Percentiles rank a stretch among this genome's conserved stretches.
phyloP scores from a whole-genome alignment of 225 moss, liverwort and hornwort genomes.

The Polytrichum formosum region DNA sequence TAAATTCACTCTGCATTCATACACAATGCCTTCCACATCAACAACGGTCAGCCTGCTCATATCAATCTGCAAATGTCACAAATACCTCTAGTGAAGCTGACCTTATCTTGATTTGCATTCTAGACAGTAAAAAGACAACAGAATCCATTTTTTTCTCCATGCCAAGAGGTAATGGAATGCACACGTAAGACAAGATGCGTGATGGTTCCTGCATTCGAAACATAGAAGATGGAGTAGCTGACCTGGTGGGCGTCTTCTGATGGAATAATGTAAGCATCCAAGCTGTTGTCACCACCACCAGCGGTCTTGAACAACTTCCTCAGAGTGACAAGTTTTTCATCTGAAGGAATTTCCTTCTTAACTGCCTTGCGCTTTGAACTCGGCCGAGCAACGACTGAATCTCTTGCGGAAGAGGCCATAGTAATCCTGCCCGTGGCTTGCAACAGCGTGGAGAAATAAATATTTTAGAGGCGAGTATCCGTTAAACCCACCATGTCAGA shows the following conservation, averaged over 20 bases:
- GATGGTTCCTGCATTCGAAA: no score
- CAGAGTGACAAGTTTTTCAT: slow-evolving; percentile 57
- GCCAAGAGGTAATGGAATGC: no score
- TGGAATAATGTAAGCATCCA: slow-evolving; percentile 91
- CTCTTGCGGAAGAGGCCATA: slow-evolving; percentile 45
- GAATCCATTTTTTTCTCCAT: no score
- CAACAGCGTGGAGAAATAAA: not conserved
- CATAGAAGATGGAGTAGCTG: not conserved
- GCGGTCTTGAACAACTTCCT: slow-evolving; percentile 54
- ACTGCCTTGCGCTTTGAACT: slow-evolving; percentile 60
- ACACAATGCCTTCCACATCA: slow-evolving; percentile 27
- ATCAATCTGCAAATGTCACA: no score
- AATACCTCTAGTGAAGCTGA: no score
- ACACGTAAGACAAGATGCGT: no score
- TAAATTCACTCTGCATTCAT: slow-evolving; percentile 89
- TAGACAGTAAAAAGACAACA: no score
- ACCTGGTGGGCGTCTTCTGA: slow-evolving; percentile 99
- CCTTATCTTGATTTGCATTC: no score
- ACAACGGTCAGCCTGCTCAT: not conserved
- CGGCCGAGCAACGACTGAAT: slow-evolving; percentile 59
- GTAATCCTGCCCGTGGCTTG: slow-evolving; percentile 32
- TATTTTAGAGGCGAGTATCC: not conserved
- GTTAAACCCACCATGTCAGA: not conserved
- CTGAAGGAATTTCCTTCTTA: slow-evolving; percentile 47
- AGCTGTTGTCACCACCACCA: slow-evolving; percentile 32